Percentiles rank a stretch among this genome's conserved stretches.
Conservation (phyloP, 768 basidiomycete genomes). For the Lepiota brunneoincarnata region DNA sequence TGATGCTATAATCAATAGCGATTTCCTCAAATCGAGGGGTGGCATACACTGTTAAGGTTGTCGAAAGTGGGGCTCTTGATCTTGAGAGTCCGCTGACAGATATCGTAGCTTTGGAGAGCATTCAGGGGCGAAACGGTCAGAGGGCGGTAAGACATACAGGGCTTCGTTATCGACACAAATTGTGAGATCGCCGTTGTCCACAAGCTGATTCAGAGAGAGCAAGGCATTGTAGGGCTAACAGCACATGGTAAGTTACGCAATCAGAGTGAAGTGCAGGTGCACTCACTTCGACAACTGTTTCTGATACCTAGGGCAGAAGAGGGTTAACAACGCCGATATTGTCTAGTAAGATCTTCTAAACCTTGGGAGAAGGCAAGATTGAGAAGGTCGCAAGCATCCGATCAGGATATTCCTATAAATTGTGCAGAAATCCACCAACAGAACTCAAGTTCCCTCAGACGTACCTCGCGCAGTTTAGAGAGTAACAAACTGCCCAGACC, state of each 20-base stretch:
- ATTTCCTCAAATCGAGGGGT: not conserved
- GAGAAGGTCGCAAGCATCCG: conserved; percentile 56
- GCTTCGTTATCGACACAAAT: conserved; percentile 89
- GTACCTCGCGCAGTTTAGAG: conserved; percentile 77
- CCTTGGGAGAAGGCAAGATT: conserved; percentile 52
- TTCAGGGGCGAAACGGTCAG: not conserved
- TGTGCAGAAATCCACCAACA: not conserved
- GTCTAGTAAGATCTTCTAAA: conserved; percentile 8
- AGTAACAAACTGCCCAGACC: conserved; percentile 81
- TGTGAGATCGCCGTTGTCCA: conserved; percentile 83
- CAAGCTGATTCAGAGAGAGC: conserved; percentile 84
- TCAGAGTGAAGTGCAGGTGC: conserved; percentile 37
- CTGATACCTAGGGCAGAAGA: conserved; percentile 37
- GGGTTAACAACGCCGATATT: not conserved
- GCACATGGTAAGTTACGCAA: conserved; percentile 46
- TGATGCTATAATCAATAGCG: conserved; percentile 19
- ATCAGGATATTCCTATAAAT: conserved; percentile 47
- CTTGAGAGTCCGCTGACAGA: conserved; percentile 63
- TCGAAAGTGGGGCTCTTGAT: conserved; percentile 60
- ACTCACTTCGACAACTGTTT: conserved; percentile 62
- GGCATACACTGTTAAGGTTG: conserved; percentile 66
- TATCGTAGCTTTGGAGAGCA: conserved; percentile 56
- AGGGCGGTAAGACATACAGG: conserved; percentile 44
- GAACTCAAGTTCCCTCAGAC: conserved; percentile 15
- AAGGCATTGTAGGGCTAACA: conserved; percentile 83